A percentile compares a stretch with the other conserved stretches of the same genome.
Evolutionary conservation across 169 alveolate genomes (phyloP).

Genomic region (Plasmodium fragile): DNA sequence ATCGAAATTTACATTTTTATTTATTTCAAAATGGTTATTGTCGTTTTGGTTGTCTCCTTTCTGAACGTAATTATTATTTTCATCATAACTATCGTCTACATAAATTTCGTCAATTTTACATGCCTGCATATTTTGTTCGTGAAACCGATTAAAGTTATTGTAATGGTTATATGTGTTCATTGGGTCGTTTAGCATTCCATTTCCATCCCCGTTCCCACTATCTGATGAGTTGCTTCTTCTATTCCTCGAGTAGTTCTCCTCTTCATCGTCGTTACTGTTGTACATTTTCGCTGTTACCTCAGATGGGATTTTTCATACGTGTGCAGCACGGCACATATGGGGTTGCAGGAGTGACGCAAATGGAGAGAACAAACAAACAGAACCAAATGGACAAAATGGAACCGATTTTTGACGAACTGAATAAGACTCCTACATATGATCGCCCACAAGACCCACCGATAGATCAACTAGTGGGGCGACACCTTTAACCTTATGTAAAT

Average conservation of each 20-base stretch:
- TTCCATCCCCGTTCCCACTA: slow-evolving; percentile 19
- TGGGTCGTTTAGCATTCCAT: background rate
- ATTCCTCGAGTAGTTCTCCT: slow-evolving; percentile 16
- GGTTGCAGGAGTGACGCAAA: background rate
- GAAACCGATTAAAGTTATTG: slow-evolving; percentile 55
- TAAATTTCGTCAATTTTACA: slow-evolving; percentile 60
- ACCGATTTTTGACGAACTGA: background rate
- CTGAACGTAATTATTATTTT: slow-evolving; percentile 7
- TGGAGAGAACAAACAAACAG: background rate
- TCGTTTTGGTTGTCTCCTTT: background rate
- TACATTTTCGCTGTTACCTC: slow-evolving; percentile 34
- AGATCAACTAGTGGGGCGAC: background rate
- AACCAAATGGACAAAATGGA: background rate
- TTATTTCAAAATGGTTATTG: slow-evolving; percentile 17
- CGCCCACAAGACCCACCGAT: background rate
- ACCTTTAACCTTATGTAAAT: background rate
- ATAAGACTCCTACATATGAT: background rate
- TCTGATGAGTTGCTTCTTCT: slow-evolving; percentile 53
- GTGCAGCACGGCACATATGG: background rate
- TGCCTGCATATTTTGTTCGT: slow-evolving; percentile 54
- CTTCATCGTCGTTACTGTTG: slow-evolving; percentile 38
- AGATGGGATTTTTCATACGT: background rate
- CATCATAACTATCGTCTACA: slow-evolving; percentile 73
- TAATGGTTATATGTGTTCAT: slow-evolving; percentile 42
- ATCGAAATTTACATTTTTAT: slow-evolving; percentile 16